Base-by-base conservation (phyloP, 208 protist genomes). In the Endotrypanum monterogeii region DNA sequence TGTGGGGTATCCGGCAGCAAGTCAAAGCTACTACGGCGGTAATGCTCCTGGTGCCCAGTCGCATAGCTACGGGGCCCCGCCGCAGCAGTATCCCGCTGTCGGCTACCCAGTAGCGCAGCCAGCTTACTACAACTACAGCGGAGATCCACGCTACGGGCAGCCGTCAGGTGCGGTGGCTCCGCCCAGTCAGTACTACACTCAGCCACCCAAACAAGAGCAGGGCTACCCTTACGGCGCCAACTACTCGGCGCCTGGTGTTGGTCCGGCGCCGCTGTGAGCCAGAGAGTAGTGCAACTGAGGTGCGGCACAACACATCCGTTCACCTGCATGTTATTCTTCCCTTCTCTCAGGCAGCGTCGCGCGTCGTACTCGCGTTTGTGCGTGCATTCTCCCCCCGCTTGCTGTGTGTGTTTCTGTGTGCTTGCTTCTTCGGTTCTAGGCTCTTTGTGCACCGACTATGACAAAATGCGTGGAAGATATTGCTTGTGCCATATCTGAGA, bases 91-190 rank as follows among this genome's bases (percentile, higher is more conserved):
- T 0, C 65, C 25, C 23, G n/a, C n/a, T n/a, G 66, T 37, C 66
- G 55, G 65, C 46, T 79, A 79, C 52, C 67, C 74, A 41, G 51
- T 63, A 37, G 67, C 74, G 61, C 75, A 79, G 44, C 75, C 75
- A 16, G 75, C 61, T 12, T 79, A 79, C 68, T 70, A 79, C 75
- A 79, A 79, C 75, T 79, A 79, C 61, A 74, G 68, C 62, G 75
- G 75, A 23, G 9, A 55, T 8, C 68, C 75, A 51, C 32, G 25
- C 25, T 39, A 70, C 25, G 68, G 23, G 28, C 75, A 79, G 32
- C 44, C 12, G 41, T 41, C 16, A 0, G 28, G 3, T 35, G n/a
- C 35, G 25, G 44, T 7, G 60, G n/a, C 9, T 28, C 63, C 63
- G 11, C 63, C 37, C 9, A 28, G n/a, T 48, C 52, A 48, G 28